A percentile compares a stretch with the other conserved stretches of the same genome.
Conservation (phyloP, 345 rosid species). For the Sonneratia caseolaris region DNA sequence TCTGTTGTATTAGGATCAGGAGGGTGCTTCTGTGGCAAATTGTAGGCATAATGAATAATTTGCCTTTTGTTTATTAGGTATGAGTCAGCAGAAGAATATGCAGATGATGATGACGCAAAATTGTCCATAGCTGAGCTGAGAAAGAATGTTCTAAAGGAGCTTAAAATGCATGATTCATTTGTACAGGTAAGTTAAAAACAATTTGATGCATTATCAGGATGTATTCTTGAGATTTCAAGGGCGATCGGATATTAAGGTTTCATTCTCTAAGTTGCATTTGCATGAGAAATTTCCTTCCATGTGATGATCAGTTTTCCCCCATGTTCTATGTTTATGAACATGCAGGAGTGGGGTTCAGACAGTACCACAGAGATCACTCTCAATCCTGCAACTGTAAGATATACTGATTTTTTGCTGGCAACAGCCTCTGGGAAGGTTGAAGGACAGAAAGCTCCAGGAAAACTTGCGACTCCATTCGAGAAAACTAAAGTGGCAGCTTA, state of each 20-base stretch:
- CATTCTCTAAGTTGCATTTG: background rate
- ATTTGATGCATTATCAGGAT: background rate
- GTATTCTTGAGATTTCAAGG: background rate
- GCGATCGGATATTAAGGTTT: background rate
- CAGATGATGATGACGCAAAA: conserved; percentile 94
- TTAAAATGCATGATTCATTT: conserved; percentile 69
- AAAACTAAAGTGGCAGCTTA: conserved; percentile 96
- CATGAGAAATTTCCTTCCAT: background rate
- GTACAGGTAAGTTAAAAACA: conserved; percentile 33
- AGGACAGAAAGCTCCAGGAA: conserved; percentile 85
- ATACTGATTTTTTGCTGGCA: conserved; percentile 81
- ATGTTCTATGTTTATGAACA: conserved; percentile 17
- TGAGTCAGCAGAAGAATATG: conserved; percentile 80
- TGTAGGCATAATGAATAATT: background rate
- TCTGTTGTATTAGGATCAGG: background rate
- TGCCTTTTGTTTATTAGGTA: conserved; percentile 36
- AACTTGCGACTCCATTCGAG: conserved; percentile 94
- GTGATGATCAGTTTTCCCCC: too few relatives aligned
- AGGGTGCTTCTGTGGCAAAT: background rate
- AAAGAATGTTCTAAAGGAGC: conserved; percentile 57
- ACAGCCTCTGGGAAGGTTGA: conserved; percentile 95
- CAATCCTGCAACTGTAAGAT: conserved; percentile 61
- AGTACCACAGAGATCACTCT: conserved; percentile 37
- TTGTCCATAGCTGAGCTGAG: conserved; percentile 58
- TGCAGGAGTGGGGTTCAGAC: conserved; percentile 84